Evolutionary conservation across 2,329 filamentous ascomycete genomes (phyloP), one percentile per base, ranked within the genome.

Genomic region (Neophaeococcomyces mojaviensis): DNA sequence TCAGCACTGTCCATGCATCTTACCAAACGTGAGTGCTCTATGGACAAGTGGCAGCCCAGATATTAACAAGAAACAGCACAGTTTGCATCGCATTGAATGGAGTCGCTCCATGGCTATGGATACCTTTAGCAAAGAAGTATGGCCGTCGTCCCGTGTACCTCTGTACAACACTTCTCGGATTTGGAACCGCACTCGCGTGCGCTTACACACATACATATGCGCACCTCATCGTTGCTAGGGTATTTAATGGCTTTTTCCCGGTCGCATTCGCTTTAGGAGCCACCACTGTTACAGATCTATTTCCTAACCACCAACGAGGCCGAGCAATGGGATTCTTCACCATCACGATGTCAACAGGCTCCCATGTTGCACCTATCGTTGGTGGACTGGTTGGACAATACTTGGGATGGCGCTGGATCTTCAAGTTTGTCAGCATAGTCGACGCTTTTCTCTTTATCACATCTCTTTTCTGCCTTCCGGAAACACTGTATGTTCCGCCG

Each of bases 61-160:
- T 6, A 6, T 13, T 15, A 5, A 35, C 33, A 19, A 5, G 24
- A 15, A 35, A 35, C 38, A 61, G 58, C 2, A 61, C 60, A 4
- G 56, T 59, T 13, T 58, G 58, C 9, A 61, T 62, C 22, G 56
- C 54, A 4, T 49, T 62, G 37, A 59, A 52, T 36, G 51, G 51
- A 8, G 39, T 51, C n/a, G 54, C 49, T 12, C 54, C 54, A 18
- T 55, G 50, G 44, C 15, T 62, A 28, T 58, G 54, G 54, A 55
- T 56, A 16, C 60, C 64, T 1, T 43, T 66, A 13, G 55, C 61
- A 24, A 63, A 65, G 39, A 53, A 58, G 12, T 64, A 64, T 48
- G 64, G 64, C 18, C 53, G 63, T 13, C 53, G 63, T 39, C 62
- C 61, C 1, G 55, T 66, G 30, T 61, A 62, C 37, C 46, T 65